These are phyloP conservation scores for Silene coronaria DNA, from an alignment of 179 eudicot genomes.

Conservation along the genomic window DNA sequence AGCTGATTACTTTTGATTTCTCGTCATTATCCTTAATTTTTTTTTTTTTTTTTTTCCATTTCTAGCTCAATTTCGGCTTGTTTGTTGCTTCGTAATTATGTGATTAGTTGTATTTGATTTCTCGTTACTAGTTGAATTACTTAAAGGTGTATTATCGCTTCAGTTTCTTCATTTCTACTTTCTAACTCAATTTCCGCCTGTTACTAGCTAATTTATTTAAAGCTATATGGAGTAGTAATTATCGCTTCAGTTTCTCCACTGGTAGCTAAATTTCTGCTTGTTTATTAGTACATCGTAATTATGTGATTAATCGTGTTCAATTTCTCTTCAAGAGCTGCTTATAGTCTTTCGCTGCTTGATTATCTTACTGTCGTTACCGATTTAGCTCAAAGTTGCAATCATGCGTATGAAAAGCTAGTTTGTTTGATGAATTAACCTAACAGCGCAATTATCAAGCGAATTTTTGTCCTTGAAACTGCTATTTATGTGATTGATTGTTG, in stretches of 20 bases:
- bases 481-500: neutral
- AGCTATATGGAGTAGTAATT: no score
- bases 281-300: neutral
- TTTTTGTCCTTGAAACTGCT: neutral
- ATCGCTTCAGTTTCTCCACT: neutral
- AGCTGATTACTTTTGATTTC: no score
- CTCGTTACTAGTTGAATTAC: neutral
- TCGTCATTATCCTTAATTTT: no score
- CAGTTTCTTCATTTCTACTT: neutral
- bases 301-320: neutral
- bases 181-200: no score
- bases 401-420: neutral
- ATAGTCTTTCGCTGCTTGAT: neutral
- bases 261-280: neutral
- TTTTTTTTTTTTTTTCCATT: no score
- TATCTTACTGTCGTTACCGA: neutral
- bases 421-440: neutral
- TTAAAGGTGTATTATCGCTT: neutral
- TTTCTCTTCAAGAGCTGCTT: neutral
- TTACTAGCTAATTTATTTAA: no score
- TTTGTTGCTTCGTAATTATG: no score
- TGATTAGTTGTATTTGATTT: no score
- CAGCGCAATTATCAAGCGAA: neutral
- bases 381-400: no score
- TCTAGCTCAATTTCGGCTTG: no score